Evolutionary conservation across 1,284 basidiomycete species (phyloP).

Genomic region (Rhodotorula sp.): DNA sequence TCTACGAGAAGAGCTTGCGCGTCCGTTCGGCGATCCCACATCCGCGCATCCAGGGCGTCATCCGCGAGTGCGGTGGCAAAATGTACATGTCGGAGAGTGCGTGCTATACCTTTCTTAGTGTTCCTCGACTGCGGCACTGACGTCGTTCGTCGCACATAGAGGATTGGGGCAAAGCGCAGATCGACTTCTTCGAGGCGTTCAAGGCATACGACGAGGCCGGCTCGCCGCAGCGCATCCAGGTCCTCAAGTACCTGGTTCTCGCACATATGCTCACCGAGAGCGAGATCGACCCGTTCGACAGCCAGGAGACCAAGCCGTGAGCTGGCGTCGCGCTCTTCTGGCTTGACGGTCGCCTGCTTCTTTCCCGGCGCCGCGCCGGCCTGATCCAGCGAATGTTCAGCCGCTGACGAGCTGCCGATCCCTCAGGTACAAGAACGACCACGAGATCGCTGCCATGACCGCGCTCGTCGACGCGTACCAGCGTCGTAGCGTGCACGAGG

Average conservation of each 20-base stretch:
- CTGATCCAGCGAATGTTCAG: background rate
- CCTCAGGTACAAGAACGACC: constrained; percentile 86
- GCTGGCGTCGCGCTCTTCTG: constrained; percentile 45
- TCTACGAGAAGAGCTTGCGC: constrained; percentile 90
- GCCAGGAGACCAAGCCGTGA: constrained; percentile 96
- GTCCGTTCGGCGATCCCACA: constrained; percentile 97
- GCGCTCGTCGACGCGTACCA: constrained; percentile 95
- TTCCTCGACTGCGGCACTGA: background rate
- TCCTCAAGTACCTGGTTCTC: constrained; percentile 96
- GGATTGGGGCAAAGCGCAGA: constrained; percentile 93
- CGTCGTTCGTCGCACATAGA: constrained; percentile 56
- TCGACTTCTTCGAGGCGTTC: constrained; percentile 99
- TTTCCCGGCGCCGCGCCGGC: too few species aligned
- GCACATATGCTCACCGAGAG: constrained; percentile 98
- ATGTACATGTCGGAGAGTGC: constrained; percentile 99
- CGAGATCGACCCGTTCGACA: constrained; percentile 98
- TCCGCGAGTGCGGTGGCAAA: constrained; percentile 98
- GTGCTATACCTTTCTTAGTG: constrained; percentile 50
- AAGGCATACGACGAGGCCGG: constrained; percentile 98
- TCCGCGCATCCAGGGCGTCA: constrained; percentile 97
- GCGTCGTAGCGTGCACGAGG: constrained; percentile 88
- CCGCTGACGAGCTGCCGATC: background rate
- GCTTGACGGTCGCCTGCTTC: too few species aligned
- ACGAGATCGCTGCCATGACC: constrained; percentile 97
- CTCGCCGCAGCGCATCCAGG: constrained; percentile 92